These are phyloP conservation scores for Fusarium solani-melongenae DNA, from an alignment of 2,329 filamentous ascomycete species.

Conservation along the genomic window DNA sequence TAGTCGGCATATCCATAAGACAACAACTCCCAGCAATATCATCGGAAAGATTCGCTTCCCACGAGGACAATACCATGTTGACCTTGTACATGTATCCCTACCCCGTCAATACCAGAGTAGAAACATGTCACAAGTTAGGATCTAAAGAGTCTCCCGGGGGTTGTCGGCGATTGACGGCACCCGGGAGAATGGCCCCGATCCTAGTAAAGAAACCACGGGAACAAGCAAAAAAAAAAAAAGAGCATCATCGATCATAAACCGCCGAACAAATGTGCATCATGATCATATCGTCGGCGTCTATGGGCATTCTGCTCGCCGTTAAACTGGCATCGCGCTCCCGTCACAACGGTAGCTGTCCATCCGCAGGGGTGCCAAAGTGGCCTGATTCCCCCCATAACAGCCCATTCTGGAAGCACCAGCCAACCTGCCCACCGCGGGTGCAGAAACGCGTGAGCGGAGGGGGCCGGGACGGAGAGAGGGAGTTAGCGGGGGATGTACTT, in stretches of 20 bases:
- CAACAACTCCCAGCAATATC: background rate
- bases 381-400: constrained; percentile 40
- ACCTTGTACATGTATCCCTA: constrained; percentile 13
- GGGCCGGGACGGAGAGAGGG: constrained; percentile 37
- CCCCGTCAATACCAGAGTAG: background rate
- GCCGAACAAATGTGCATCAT: constrained; percentile 11
- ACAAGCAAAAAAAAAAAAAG: constrained; percentile 5
- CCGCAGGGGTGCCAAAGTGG: constrained; percentile 21
- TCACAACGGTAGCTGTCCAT: constrained; percentile 1
- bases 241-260: background rate
- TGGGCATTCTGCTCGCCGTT: background rate
- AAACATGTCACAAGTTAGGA: background rate
- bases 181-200: background rate
- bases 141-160: background rate
- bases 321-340: background rate
- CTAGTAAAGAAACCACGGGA: background rate
- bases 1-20: background rate
- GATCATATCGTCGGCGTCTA: background rate
- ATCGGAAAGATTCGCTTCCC: constrained; percentile 1
- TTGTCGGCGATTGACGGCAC: constrained; percentile 5
- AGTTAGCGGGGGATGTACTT: background rate
- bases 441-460: constrained; percentile 44
- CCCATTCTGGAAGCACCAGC: constrained; percentile 33
- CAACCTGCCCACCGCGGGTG: constrained; percentile 24
- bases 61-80: background rate